Base-by-base conservation (phyloP, 352 stramenopile genomes). In the Phytophthora nicotianae region DNA sequence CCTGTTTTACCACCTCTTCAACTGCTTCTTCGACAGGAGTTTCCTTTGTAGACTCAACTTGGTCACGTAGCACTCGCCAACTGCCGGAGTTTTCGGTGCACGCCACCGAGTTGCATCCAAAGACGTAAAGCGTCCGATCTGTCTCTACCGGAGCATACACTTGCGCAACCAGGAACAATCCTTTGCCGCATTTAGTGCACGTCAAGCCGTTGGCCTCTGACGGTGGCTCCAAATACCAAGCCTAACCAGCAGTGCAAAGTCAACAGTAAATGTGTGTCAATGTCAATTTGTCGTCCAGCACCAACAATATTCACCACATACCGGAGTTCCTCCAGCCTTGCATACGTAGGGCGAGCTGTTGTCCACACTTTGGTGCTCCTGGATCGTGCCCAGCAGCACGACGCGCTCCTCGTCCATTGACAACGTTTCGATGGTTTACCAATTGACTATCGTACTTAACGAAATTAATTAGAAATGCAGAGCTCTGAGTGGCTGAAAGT, bases 31-130 rank as follows among this genome's bases (percentile, higher is more conserved):
- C 19, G 33, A 40, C 33, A 9, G 46, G 26, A 21, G 7, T 9
- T 37, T 64, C 45, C 17, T 63, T 59, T 24, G 46, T 41, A 5
- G 33, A 32, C 2, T 68, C 53, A 16, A 58, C 50, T 64, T 95
- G 79, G 52, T 93, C 79, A 27, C 86, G 73, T 51, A 95, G 47
- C 29, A 91, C 86, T 53, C 84, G 63, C 86, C 86, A 95, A 52
- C 86, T 91, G 48, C 83, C 80, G 9, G 77, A 42, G 0, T 62
- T 74, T 46, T 91, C 71, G 0, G 75, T 87, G 58, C 86, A 95
- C 1, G 77, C 74, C n/a, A 81, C 66, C 5, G 86, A 86, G 57
- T 95, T 95, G 74, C 86, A 95, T 9, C 86, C 86, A 58, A 95
- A 95, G 4, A 93, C 72, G 41, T 95, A 95, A 10, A 95, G 66